Percentiles rank a stretch among this genome's conserved stretches.
Conservation (phyloP, 176 grass and related monocot species). For the Triticum timopheevii region DNA sequence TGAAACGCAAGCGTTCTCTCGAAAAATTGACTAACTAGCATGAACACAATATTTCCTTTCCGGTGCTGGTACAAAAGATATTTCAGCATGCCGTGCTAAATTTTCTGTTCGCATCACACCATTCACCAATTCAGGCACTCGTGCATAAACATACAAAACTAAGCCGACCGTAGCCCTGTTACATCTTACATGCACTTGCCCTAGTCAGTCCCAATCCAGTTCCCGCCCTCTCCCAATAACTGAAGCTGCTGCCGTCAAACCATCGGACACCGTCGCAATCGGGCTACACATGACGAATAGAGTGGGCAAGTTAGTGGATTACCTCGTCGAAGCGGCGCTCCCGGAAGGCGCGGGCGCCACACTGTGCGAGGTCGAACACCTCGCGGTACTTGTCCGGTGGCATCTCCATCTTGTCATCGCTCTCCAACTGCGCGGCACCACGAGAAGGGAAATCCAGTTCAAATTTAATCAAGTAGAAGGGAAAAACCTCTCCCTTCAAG, state of each 20-base stretch:
- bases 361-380: conserved; percentile 62
- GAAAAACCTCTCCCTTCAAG: background rate
- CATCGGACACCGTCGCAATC: background rate
- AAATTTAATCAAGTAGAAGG: background rate
- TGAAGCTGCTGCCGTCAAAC: background rate
- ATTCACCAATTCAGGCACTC: background rate
- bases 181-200: background rate
- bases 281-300: conserved; percentile 9
- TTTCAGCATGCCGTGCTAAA: background rate
- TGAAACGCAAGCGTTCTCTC: too few species aligned
- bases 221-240: background rate
- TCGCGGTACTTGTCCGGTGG: conserved; percentile 55
- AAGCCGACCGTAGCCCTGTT: background rate
- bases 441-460: conserved; percentile 15
- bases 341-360: conserved; percentile 56
- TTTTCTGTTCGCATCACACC: too few species aligned
- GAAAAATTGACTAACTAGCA: too few species aligned
- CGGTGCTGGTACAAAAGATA: too few species aligned
- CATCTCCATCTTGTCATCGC: conserved; percentile 64
- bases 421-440: conserved; percentile 57
- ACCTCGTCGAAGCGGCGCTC: conserved; percentile 79
- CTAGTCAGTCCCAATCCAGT: background rate
- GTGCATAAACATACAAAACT: background rate
- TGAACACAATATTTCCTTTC: too few species aligned
- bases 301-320: background rate